Evolutionary conservation across 306 rosid species (phyloP).

Genomic region (Benincasa hispida): DNA sequence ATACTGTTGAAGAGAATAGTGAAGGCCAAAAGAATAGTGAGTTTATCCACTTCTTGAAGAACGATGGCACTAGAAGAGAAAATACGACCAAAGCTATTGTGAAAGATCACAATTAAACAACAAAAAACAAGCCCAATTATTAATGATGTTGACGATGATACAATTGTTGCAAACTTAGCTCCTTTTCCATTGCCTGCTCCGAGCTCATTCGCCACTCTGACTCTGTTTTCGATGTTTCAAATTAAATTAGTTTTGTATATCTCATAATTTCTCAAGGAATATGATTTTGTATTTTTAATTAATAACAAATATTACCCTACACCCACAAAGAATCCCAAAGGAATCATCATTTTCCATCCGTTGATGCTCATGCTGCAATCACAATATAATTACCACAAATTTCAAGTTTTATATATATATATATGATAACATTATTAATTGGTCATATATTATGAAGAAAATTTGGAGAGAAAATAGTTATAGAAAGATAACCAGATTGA

Average conservation of each 20-base stretch:
- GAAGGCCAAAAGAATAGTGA: neutral
- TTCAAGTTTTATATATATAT: too few relatives aligned
- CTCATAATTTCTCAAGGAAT: too few relatives aligned
- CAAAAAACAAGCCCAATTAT: neutral
- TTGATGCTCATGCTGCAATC: neutral
- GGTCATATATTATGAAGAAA: neutral
- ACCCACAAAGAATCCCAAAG: neutral
- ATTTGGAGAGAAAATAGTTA: neutral
- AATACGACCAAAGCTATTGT: neutral
- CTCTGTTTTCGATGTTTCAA: neutral
- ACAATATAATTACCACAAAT: neutral
- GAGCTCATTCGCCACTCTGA: neutral
- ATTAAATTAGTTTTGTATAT: too few relatives aligned
- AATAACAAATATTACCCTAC: neutral
- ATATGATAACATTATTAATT: too few relatives aligned
- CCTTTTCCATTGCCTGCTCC: neutral
- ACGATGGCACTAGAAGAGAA: neutral
- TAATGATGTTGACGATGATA: neutral
- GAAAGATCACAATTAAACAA: neutral
- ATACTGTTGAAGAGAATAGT: neutral
- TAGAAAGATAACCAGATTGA: neutral
- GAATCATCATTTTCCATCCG: conserved; percentile 5
- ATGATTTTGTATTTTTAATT: too few relatives aligned
- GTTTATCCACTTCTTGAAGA: neutral
- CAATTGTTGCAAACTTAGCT: neutral